Evolutionary conservation across 805 yeast species (phyloP), one percentile per base, ranked within the genome.

Genomic region (Monosporozyma siamensis): DNA sequence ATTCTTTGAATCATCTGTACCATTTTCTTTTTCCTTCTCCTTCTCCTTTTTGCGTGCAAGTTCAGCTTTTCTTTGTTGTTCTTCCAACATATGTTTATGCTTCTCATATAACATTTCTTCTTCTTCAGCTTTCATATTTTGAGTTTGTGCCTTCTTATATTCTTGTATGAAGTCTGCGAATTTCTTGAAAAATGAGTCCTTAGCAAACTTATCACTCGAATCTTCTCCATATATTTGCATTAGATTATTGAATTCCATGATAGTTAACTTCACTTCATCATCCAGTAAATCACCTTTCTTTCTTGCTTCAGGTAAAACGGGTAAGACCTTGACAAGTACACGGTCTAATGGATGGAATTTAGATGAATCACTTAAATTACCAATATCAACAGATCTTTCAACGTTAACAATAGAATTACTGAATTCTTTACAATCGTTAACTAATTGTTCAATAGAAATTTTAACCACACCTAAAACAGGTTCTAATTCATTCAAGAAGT

Each of bases 141-240:
- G 95, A 24, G 71, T 67, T 40, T 81, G 81, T 1, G 90, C 95
- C 54, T 75, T 80, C 58, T 82, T 78, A 64, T 82, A 94, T 54
- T 86, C 94, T 30, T 67, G 67, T 1, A 85, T 75, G 60, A 92
- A 92, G 41, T 77, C 75, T n/a, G 82, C 72, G 63, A 92, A 83
- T 59, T 86, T 85, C 47, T 68, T 71, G 57, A 90, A 86, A 53
- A 92, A 90, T 0, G 78, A 65, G 46, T 76, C 74, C 42, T 81
- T 74, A 14, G 89, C 75, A 49, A 70, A 68, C 30, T 74, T 67
- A 59, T 90, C 97, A 7, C 60, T 64, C 1, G 83, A 71, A 58
- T 86, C 94, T 63, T 92, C 98, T n/a, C 97, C 97, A 58, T 85
- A 92, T 52, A 75, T 78, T 48, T 72, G 72, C 94, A 92, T 82